These are phyloP conservation scores for Plasmodium coatneyi DNA, from an alignment of 169 alveolate genomes.

Conservation along the genomic window DNA sequence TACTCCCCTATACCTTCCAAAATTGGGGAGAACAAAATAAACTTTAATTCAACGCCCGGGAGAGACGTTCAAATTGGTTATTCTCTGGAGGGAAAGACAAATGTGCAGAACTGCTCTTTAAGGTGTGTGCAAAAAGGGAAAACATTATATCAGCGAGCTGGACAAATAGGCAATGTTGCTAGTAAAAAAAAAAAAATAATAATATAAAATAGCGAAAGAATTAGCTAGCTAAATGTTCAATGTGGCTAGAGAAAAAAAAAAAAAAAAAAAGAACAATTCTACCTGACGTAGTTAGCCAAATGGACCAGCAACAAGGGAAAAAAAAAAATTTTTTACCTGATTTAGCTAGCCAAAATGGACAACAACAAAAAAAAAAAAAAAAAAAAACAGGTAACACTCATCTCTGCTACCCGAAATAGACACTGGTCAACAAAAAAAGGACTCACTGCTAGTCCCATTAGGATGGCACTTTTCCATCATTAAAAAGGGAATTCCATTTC, in stretches of 20 bases:
- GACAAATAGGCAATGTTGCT: neutral
- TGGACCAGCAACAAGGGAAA: neutral
- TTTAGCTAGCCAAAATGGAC: conserved; percentile 22
- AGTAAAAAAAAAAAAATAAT: neutral
- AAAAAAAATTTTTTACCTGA: neutral
- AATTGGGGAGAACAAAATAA: neutral
- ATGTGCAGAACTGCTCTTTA: neutral
- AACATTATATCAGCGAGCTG: neutral
- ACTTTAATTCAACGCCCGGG: neutral
- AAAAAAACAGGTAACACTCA: neutral
- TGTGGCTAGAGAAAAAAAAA: neutral
- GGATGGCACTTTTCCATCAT: neutral
- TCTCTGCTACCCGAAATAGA: neutral
- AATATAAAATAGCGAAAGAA: neutral
- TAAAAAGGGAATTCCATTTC: neutral
- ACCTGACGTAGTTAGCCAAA: neutral
- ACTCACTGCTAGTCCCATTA: neutral
- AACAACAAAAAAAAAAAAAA: conserved; percentile 7
- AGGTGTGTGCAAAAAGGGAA: neutral
- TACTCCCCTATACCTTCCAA: neutral
- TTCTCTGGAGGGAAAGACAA: neutral
- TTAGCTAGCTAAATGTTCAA: neutral
- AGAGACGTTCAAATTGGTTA: neutral
- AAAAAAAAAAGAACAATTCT: neutral
- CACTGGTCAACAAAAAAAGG: neutral